phyloP scores from a whole-genome alignment of 2,329 filamentous ascomycete species.

The Ceratocystis eucalypticola region DNA sequence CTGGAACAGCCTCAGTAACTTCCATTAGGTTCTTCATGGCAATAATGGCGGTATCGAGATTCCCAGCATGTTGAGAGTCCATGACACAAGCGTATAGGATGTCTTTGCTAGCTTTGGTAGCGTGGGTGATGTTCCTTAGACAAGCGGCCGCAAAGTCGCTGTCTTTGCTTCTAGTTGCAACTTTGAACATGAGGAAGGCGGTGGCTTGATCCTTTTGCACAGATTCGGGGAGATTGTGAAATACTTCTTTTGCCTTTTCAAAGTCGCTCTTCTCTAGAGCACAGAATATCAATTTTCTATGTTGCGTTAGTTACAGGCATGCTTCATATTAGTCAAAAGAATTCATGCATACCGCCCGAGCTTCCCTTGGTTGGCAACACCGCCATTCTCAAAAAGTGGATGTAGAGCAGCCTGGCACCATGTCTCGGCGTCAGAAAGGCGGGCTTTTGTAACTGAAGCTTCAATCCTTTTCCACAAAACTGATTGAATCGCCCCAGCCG shows the following conservation, averaged over 20 bases:
- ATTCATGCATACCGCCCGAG: conserved; percentile 42
- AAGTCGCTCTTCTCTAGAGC: conserved; percentile 46
- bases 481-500: conserved; percentile 54
- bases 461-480: conserved; percentile 77
- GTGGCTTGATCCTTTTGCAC: conserved; percentile 51
- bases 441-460: conserved; percentile 36
- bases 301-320: background rate
- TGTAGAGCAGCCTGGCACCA: conserved; percentile 65
- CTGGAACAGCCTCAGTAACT: conserved; percentile 22
- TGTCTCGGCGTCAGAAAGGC: conserved; percentile 41
- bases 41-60: conserved; percentile 41
- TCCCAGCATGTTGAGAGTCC: conserved; percentile 55
- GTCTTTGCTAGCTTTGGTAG: conserved; percentile 37
- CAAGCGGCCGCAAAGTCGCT: conserved; percentile 46
- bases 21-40: conserved; percentile 28
- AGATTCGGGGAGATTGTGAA: conserved; percentile 44
- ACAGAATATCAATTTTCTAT: conserved; percentile 60
- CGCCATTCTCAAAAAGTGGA: conserved; percentile 49
- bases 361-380: conserved; percentile 52
- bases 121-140: conserved; percentile 45
- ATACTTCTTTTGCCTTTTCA: conserved; percentile 38
- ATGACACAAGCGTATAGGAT: conserved; percentile 69
- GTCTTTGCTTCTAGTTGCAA: conserved; percentile 48
- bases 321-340: background rate
- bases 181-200: conserved; percentile 62